Conservation (phyloP, 2,329 filamentous ascomycete species). For the Xylaria sp. region DNA sequence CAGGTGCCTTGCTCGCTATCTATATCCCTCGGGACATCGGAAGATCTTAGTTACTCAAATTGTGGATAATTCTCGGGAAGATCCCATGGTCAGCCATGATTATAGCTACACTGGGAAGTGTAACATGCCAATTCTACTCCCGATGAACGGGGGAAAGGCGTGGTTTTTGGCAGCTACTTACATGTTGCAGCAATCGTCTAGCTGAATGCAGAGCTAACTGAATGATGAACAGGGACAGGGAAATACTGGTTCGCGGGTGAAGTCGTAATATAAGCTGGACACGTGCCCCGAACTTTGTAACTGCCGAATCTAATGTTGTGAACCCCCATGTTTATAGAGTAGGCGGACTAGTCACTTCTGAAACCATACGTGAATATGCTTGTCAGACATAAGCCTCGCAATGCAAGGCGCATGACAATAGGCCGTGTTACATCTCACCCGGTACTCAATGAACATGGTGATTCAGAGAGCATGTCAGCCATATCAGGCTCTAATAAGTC, state of each 20-base stretch:
- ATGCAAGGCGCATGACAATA: not conserved
- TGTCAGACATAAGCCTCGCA: not conserved
- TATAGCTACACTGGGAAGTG: not conserved
- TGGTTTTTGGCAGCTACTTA: slow-evolving; percentile 1
- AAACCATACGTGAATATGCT: not conserved
- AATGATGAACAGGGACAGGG: not conserved
- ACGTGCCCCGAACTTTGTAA: not conserved
- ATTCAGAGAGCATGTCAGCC: not conserved
- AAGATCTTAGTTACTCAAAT: not conserved
- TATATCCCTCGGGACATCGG: not conserved
- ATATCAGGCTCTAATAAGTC: not conserved
- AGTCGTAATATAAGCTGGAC: not conserved
- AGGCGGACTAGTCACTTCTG: not conserved
- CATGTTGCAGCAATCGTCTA: not conserved
- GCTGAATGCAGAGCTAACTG: not conserved
- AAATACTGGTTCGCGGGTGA: not conserved
- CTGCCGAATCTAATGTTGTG: not conserved
- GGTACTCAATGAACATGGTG: too few species aligned
- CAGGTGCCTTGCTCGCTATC: not conserved
- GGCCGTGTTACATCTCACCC: not conserved
- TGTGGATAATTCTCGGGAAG: not conserved
- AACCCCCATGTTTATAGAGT: not conserved
- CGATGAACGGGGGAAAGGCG: not conserved
- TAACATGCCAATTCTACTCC: not conserved
- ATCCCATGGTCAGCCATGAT: not conserved